Percentiles rank a stretch among this genome's conserved stretches.
These are phyloP conservation scores for Haplosporangium sp. DNA, from an alignment of 371 early-diverging fungal genomes.

Conservation along the genomic window DNA sequence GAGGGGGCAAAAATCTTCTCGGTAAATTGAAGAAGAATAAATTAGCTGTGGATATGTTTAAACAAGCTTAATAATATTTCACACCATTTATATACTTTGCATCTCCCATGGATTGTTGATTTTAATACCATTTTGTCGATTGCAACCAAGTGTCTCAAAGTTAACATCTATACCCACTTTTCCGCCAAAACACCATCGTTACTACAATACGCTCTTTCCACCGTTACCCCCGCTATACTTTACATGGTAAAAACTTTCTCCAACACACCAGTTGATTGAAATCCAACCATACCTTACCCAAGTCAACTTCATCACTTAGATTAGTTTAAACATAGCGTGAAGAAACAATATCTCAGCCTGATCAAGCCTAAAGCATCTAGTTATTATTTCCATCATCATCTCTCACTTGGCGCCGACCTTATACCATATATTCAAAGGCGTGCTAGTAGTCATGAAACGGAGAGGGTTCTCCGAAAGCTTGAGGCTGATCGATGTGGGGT, in stretches of 20 bases:
- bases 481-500: neutral
- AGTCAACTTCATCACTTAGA: neutral
- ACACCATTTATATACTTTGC: neutral
- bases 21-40: neutral
- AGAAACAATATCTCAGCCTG: too few relatives aligned
- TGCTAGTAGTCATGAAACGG: neutral
- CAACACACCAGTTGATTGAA: neutral
- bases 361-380: too few relatives aligned
- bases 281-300: neutral
- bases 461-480: neutral
- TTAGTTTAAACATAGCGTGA: too few relatives aligned
- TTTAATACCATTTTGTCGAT: neutral
- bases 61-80: neutral
- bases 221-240: neutral
- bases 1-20: conserved; percentile 1
- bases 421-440: neutral
- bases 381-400: neutral
- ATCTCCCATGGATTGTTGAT: neutral
- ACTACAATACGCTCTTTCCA: neutral
- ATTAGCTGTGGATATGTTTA: neutral
- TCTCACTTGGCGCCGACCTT: neutral
- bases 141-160: neutral
- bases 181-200: neutral
- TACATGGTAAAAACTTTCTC: neutral
- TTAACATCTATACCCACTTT: too few relatives aligned